Conservation (phyloP, 2,329 filamentous ascomycete genomes). For the Neurospora crassa region DNA sequence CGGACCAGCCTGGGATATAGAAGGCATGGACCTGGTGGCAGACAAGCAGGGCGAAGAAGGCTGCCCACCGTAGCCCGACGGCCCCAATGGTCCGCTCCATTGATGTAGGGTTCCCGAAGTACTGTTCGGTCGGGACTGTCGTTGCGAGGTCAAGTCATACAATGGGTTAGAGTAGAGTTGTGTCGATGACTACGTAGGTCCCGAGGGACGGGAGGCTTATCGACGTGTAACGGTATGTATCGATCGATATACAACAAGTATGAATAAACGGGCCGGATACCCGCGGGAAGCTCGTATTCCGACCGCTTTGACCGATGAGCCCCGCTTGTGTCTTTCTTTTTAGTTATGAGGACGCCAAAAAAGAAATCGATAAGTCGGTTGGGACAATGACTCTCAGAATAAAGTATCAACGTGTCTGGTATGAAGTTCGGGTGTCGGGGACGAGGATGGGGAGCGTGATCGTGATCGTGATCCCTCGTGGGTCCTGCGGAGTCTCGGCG, state of each 20-base stretch:
- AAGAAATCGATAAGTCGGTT: background rate
- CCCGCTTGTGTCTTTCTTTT: background rate
- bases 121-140: background rate
- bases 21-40: constrained; percentile 52
- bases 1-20: constrained; percentile 80
- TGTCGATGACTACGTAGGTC: background rate
- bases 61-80: constrained; percentile 30
- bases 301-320: background rate
- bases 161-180: background rate
- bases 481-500: background rate
- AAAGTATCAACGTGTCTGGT: background rate
- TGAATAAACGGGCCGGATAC: background rate
- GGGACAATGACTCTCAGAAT: background rate
- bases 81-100: constrained; percentile 3
- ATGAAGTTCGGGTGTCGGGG: background rate
- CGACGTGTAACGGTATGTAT: background rate
- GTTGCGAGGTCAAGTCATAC: background rate
- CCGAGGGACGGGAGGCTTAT: background rate
- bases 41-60: constrained; percentile 36
- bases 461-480: background rate
- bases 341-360: background rate
- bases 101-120: background rate
- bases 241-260: background rate
- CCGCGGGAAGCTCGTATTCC: background rate
- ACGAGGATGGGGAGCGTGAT: background rate